Evolutionary conservation across 495 filamentous ascomycete species (phyloP), one percentile per base, ranked within the genome.

Genomic region (Lophiostoma macrostomum): DNA sequence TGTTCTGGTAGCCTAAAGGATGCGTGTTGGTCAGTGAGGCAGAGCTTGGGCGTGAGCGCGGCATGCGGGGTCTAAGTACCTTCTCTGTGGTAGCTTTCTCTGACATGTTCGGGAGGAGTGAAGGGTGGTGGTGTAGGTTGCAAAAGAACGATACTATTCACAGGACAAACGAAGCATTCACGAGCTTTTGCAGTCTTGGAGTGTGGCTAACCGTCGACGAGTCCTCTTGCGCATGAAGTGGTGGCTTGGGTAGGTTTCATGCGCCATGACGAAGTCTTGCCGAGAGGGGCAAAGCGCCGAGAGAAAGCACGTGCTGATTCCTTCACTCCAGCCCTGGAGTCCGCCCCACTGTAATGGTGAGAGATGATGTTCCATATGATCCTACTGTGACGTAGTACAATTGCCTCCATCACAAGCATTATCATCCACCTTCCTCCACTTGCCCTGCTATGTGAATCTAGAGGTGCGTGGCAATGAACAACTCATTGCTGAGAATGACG

Each of bases 31-130:
- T 50, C 46, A 38, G 46, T 38, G 31, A 50, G 41, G 38, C 38
- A 3, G 24, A 27, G 20, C 4, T 28, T 5, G 19, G 39, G 39
- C n/a, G 23, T n/a, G 18, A n/a, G 39, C 22, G 39, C 10, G 8
- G 20, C 4, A 28, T 25, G 8, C 22, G 10, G 39, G 34, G 47
- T 34, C 11, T 3, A 32, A 7, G 29, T 32, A 50, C 53, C 45
- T 56, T 56, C 19, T 56, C 53, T 8, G 19, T 16, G 3, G 27
- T 20, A 25, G 53, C 35, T 28, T 56, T 56, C 10, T 56, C 53
- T 5, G 53, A 32, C 53, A 56, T 56, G 53, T 10, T 29, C n/a
- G 28, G 19, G 36, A 28, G 10, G 25, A 24, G 19, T 11, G 12
- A 25, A 18, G n/a, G 25, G 19, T 18, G 20, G 5, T 12, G 25